Evolutionary conservation across 495 filamentous ascomycete species (phyloP).

Genomic region (Gamarada debralockiae): DNA sequence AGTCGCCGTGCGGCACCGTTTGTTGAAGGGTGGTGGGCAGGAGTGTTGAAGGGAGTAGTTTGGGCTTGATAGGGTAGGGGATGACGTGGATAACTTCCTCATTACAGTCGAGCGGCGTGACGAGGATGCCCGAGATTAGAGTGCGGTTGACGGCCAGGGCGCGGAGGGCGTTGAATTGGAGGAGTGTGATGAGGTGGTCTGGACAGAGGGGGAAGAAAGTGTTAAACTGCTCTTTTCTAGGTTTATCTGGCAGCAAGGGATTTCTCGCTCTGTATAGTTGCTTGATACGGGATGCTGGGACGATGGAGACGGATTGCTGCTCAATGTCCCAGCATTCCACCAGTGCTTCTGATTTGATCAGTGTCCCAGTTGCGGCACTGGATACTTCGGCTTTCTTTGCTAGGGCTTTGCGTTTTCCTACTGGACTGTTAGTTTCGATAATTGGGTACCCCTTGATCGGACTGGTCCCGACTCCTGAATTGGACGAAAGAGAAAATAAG

Average conservation of each 20-base stretch:
- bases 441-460: slow-evolving; percentile 16
- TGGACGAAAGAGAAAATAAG: slow-evolving; percentile 19
- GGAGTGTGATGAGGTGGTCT: slow-evolving; percentile 44
- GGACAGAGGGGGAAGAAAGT: slow-evolving; percentile 37
- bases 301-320: slow-evolving; percentile 29
- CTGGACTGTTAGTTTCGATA: no score
- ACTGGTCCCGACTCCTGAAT: slow-evolving; percentile 11
- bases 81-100: slow-evolving; percentile 31
- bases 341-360: no score
- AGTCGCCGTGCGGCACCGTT: slow-evolving; percentile 30
- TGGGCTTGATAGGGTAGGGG: slow-evolving; percentile 27
- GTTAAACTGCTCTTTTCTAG: slow-evolving; percentile 25
- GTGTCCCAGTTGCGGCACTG: no score
- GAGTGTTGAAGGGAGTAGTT: slow-evolving; percentile 25
- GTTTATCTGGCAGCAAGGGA: slow-evolving; percentile 25
- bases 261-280: slow-evolving; percentile 34
- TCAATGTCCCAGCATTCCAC: slow-evolving; percentile 38
- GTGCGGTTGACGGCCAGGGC: slow-evolving; percentile 36
- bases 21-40: slow-evolving; percentile 27
- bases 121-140: slow-evolving; percentile 33
- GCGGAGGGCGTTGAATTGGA: slow-evolving; percentile 43
- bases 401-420: no score
- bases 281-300: slow-evolving; percentile 35
- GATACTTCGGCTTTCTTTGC: no score
- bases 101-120: slow-evolving; percentile 30